A percentile compares a stretch with the other conserved stretches of the same genome.
Evolutionary conservation across 176 grass and related monocot genomes (phyloP).

Genomic region (Oryza meridionalis): DNA sequence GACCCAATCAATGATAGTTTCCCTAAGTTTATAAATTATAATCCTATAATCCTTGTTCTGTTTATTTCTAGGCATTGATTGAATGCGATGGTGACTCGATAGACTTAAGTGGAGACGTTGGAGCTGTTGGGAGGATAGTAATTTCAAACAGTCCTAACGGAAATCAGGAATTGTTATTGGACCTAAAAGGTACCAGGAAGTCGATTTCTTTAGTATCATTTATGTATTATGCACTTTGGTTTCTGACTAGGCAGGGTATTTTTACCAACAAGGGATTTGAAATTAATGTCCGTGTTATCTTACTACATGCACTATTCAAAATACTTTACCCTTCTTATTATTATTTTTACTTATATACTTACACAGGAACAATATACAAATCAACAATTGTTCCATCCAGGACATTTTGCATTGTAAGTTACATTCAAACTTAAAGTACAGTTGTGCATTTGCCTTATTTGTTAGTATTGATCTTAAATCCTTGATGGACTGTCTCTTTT

Average conservation of each 20-base stretch:
- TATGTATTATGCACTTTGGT: background rate
- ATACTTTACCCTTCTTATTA: constrained; percentile 7
- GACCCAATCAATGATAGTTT: constrained; percentile 2
- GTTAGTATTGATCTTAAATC: constrained; percentile 31
- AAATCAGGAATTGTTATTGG: constrained; percentile 80
- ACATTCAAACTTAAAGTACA: constrained; percentile 24
- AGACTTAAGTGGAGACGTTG: constrained; percentile 95
- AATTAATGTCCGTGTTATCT: constrained; percentile 12
- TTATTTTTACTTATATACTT: constrained; percentile 32
- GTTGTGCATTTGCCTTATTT: constrained; percentile 20
- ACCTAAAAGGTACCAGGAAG: constrained; percentile 77
- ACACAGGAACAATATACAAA: constrained; percentile 96
- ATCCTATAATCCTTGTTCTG: constrained; percentile 37
- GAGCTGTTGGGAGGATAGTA: constrained; percentile 85
- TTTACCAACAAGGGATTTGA: constrained; percentile 1
- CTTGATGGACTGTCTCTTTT: constrained; percentile 1
- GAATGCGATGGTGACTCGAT: constrained; percentile 97
- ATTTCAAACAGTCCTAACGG: constrained; percentile 73
- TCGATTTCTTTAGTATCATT: background rate
- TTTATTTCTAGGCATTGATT: constrained; percentile 75
- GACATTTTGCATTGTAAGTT: constrained; percentile 96
- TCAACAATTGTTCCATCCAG: constrained; percentile 89
- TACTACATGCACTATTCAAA: constrained; percentile 16
- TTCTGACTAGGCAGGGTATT: constrained; percentile 13
- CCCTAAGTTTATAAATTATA: constrained; percentile 42